Evolutionary conservation across 768 basidiomycete genomes (phyloP), one percentile per base, ranked within the genome.

Genomic region (Rhodotorula babjevae): DNA sequence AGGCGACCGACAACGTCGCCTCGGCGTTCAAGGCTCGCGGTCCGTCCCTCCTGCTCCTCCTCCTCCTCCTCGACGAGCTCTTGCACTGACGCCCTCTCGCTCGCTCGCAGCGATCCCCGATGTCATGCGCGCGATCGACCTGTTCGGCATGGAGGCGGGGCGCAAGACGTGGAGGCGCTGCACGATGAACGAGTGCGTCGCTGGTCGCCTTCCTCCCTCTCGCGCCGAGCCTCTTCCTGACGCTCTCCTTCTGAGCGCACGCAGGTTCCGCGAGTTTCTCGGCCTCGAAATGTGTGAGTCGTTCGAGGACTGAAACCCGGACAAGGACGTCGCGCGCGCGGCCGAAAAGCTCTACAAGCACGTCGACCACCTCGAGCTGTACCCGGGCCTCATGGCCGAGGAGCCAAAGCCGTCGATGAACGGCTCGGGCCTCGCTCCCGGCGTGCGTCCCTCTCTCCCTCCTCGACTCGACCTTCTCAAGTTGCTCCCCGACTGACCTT

Each of bases 401-500:
- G n/a, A n/a, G n/a, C n/a, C n/a, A n/a, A n/a, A n/a, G n/a, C n/a
- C n/a, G n/a, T n/a, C n/a, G n/a, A n/a, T n/a, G n/a, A n/a, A n/a
- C n/a, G n/a, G n/a, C n/a, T n/a, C n/a, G n/a, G n/a, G n/a, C n/a
- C n/a, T n/a, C n/a, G n/a, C n/a, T n/a, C n/a, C n/a, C n/a, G n/a
- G n/a, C n/a, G n/a, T n/a, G n/a, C 7, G 58, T 55, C 64, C 29
- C 61, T 3, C 83, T 92, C 23, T 92, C 92, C 79, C 84, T 83
- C 55, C 84, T 90, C 74, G 88, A n/a, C n/a, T 91, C 44, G 86
- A 92, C 76, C 88, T 90, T 78, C 85, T 92, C 12, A 29, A 23
- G 18, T 46, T 46, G 47, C 12, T 6, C 47, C 12, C 55, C 7
- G 23, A 11, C 33, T 36, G 11, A 15, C 19, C 16, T n/a, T n/a